Conservation (phyloP, 1,284 basidiomycete genomes). For the Melampsora larici-populina region DNA sequence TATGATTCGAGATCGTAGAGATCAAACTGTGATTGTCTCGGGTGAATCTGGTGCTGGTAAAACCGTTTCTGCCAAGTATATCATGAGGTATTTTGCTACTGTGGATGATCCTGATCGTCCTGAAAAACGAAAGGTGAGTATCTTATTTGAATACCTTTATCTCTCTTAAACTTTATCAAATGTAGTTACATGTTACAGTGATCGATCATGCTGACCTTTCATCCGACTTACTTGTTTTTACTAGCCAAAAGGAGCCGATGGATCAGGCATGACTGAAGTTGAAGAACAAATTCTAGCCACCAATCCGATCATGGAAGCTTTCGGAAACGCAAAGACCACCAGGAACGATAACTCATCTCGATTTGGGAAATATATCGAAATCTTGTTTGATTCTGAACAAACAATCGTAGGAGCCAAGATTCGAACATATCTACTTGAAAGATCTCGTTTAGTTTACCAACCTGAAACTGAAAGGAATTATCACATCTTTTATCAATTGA, state of each 20-base stretch:
- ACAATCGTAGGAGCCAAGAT: slow-evolving; percentile 97
- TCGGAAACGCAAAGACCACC: slow-evolving; percentile 98
- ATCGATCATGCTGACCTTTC: slow-evolving; percentile 50
- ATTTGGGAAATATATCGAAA: slow-evolving; percentile 99
- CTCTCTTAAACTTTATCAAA: slow-evolving; percentile 49
- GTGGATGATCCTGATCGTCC: slow-evolving; percentile 74
- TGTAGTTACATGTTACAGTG: too few species aligned
- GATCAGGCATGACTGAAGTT: slow-evolving; percentile 72
- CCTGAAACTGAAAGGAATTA: slow-evolving; percentile 96
- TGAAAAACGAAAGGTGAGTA: slow-evolving; percentile 60
- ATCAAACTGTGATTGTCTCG: slow-evolving; percentile 98
- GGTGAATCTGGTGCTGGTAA: slow-evolving; percentile 99
- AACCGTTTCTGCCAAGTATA: slow-evolving; percentile 98
- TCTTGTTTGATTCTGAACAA: slow-evolving; percentile 89
- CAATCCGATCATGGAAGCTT: slow-evolving; percentile 97
- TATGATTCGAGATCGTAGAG: slow-evolving; percentile 89
- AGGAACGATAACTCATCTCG: slow-evolving; percentile 98
- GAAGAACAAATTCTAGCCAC: slow-evolving; percentile 96
- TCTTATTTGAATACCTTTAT: slow-evolving; percentile 56
- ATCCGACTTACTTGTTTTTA: not conserved
- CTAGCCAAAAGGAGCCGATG: slow-evolving; percentile 8
- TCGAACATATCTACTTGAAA: slow-evolving; percentile 93
- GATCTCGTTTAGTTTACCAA: slow-evolving; percentile 95
- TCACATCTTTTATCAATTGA: slow-evolving; percentile 99
- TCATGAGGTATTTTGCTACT: slow-evolving; percentile 98